A percentile compares a stretch with the other conserved stretches of the same genome.
Conservation (phyloP, 768 basidiomycete species). For the Boletus patriciae region DNA sequence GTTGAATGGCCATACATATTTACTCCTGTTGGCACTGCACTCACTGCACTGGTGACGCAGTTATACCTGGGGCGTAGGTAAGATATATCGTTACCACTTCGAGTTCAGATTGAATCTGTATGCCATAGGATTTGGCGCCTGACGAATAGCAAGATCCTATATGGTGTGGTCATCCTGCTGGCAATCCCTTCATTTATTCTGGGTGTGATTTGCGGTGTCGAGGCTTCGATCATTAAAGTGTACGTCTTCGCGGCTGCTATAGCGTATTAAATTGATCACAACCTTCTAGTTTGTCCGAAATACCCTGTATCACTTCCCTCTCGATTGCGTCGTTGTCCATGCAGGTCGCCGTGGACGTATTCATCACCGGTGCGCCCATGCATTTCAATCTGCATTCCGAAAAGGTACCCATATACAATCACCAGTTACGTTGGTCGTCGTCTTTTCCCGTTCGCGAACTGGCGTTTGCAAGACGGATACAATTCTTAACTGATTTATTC, state of each 20-base stretch:
- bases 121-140: conserved; percentile 16
- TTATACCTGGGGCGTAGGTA: conserved; percentile 47
- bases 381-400: too few species aligned
- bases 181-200: conserved; percentile 43
- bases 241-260: conserved; percentile 13
- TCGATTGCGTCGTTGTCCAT: conserved; percentile 48
- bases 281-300: conserved; percentile 39
- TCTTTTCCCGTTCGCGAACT: conserved; percentile 36
- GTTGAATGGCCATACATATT: conserved; percentile 51
- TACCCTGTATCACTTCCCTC: conserved; percentile 41
- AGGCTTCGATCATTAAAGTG: conserved; percentile 43
- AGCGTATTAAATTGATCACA: background rate
- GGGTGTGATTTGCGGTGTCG: conserved; percentile 44
- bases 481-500: conserved; percentile 22
- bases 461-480: conserved; percentile 55
- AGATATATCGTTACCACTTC: too few species aligned
- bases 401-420: background rate
- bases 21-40: conserved; percentile 46
- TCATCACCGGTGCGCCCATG: conserved; percentile 41
- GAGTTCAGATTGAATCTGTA: conserved; percentile 30
- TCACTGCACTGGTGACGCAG: conserved; percentile 51
- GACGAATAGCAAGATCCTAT: conserved; percentile 22
- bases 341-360: conserved; percentile 44
- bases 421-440: conserved; percentile 15
- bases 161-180: conserved; percentile 34